A percentile compares a stretch with the other conserved stretches of the same genome.
Evolutionary conservation across 306 rosid species (phyloP).

Genomic region (Cicer yamashitae): DNA sequence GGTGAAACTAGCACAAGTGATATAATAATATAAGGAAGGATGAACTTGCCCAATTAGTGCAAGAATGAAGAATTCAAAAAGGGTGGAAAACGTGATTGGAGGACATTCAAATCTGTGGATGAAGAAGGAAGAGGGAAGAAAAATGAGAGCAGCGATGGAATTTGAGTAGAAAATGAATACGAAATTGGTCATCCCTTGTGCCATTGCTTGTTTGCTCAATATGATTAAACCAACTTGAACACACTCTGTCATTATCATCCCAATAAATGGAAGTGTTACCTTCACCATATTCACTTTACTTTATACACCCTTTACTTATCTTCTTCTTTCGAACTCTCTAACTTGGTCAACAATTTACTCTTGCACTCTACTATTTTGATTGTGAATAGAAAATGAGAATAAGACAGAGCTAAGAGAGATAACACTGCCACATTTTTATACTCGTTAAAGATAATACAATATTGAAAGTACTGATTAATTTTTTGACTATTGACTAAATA

Average conservation of each 20-base stretch:
- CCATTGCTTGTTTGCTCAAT: slow-evolving; percentile 67
- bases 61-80: slow-evolving; percentile 63
- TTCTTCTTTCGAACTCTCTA: neutral
- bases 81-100: slow-evolving; percentile 55
- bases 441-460: too few relatives aligned
- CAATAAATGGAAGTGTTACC: slow-evolving; percentile 56
- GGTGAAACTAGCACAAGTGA: too few relatives aligned
- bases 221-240: slow-evolving; percentile 77
- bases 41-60: slow-evolving; percentile 66
- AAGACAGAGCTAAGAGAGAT: too few relatives aligned
- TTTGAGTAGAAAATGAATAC: slow-evolving; percentile 78
- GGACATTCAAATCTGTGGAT: slow-evolving; percentile 64
- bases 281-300: slow-evolving; percentile 45
- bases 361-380: too few relatives aligned
- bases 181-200: slow-evolving; percentile 67
- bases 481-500: too few relatives aligned
- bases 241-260: slow-evolving; percentile 72
- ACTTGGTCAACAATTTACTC: too few relatives aligned
- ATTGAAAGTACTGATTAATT: too few relatives aligned
- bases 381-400: too few relatives aligned
- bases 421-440: too few relatives aligned
- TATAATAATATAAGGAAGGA: too few relatives aligned
- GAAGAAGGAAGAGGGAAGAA: slow-evolving; percentile 67
- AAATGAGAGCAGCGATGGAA: slow-evolving; percentile 63
- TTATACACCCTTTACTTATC: neutral